Evolutionary conservation across 176 grass and related monocot genomes (phyloP).

Genomic region (Raddia guianensis): DNA sequence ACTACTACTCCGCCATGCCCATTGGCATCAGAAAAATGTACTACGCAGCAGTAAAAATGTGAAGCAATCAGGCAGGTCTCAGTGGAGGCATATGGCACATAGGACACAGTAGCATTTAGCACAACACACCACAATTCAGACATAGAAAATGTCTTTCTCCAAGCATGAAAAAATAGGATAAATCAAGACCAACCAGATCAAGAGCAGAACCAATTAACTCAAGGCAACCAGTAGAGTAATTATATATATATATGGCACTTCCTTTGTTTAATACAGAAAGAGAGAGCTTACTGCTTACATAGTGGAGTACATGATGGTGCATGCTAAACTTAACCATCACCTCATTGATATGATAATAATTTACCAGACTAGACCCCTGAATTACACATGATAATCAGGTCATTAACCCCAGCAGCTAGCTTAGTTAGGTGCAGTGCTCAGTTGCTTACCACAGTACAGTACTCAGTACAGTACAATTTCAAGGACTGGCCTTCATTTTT

Average conservation of each 20-base stretch:
- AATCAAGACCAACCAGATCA: too few relatives aligned
- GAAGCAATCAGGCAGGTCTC: conserved; percentile 6
- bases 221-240: conserved; percentile 10
- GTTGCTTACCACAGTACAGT: conserved; percentile 35
- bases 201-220: not conserved
- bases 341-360: not conserved
- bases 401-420: conserved; percentile 42
- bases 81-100: not conserved
- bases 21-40: conserved; percentile 39
- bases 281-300: conserved; percentile 45
- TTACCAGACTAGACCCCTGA: conserved; percentile 1
- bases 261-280: conserved; percentile 43
- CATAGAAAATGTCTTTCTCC: not conserved
- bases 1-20: conserved; percentile 19
- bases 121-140: conserved; percentile 4
- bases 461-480: conserved; percentile 27
- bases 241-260: conserved; percentile 59
- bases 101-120: not conserved
- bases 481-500: conserved; percentile 15
- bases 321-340: conserved; percentile 29
- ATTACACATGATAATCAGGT: conserved; percentile 43
- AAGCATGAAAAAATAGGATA: not conserved
- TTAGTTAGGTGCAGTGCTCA: conserved; percentile 38
- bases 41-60: conserved; percentile 6
- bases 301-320: conserved; percentile 36